Percentiles rank a stretch among this genome's conserved stretches.
These are phyloP conservation scores for Ustilago crameri DNA, from an alignment of 1,284 basidiomycete species.

Conservation along the genomic window DNA sequence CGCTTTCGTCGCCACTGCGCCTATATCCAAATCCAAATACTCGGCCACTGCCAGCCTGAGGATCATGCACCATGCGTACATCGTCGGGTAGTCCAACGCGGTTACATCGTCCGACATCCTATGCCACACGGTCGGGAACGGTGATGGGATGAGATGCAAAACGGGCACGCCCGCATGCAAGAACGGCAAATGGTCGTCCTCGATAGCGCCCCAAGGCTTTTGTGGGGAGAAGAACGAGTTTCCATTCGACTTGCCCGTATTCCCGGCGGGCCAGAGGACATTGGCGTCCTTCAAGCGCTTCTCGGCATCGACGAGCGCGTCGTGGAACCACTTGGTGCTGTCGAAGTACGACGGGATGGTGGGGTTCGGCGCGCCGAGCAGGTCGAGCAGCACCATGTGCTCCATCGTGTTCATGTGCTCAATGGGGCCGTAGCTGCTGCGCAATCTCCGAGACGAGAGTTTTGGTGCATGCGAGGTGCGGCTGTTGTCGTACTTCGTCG, in stretches of 20 bases:
- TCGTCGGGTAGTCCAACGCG: constrained; percentile 84
- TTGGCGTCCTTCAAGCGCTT: constrained; percentile 25
- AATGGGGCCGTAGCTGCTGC: constrained; percentile 35
- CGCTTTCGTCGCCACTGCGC: not conserved
- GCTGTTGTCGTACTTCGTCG: constrained; percentile 11
- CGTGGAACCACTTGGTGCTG: constrained; percentile 57
- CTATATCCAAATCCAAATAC: constrained; percentile 78
- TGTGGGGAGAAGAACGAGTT: constrained; percentile 32
- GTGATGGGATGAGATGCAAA: constrained; percentile 87
- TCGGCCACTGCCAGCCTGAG: constrained; percentile 88
- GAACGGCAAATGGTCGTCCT: constrained; percentile 96
- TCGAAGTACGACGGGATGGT: constrained; percentile 56
- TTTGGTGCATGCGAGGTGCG: not conserved
- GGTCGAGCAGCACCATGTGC: constrained; percentile 63
- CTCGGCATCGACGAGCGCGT: constrained; percentile 48
- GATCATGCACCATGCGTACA: constrained; percentile 84
- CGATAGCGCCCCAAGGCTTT: constrained; percentile 76
- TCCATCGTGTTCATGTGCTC: constrained; percentile 62
- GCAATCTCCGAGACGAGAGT: constrained; percentile 19
- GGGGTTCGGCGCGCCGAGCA: constrained; percentile 58
- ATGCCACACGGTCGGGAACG: constrained; percentile 94
- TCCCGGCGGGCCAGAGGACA: constrained; percentile 41
- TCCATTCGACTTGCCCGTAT: constrained; percentile 6
- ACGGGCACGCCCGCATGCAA: constrained; percentile 83
- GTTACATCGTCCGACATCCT: constrained; percentile 86